Base-by-base conservation (phyloP, 176 grass and related monocot genomes). In the Paspalum notatum region DNA sequence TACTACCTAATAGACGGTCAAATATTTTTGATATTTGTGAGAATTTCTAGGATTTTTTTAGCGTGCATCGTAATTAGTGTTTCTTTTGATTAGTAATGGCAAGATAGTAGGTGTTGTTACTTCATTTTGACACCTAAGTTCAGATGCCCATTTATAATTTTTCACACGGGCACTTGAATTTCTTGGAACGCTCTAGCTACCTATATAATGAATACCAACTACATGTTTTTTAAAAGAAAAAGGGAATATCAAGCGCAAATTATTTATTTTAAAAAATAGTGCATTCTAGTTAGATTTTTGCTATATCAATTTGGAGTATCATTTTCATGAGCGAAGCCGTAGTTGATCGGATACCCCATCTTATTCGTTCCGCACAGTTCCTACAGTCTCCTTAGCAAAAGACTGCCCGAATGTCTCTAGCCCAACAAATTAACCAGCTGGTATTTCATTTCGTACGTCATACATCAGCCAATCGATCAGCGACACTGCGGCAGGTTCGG, bases 391-490 rank as follows among this genome's bases (percentile, higher is more conserved):
- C 7, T 38, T 18, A 62, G 62, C 68, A 62, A 41, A 82, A 40
- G 20, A 72, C 46, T 62, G 26, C 8, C 8, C 14, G 54, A 18
- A 62, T 12, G 45, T 52, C 41, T 26, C 5, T 46, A 24, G 16
- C 54, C 25, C 1, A 51, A 40, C 2, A 25, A 15, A 22, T 40
- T 47, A 69, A 61, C 32, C 74, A 70, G 27, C 53, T 77, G 53
- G 32, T 61, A 42, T 70, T 77, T 38, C 14, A 41, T 84, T 77
- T 77, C 18, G 41, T 59, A 68, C 6, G 51, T 77, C 72, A 57
- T 5, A 5, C 43, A 37, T 65, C 62, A 48, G 32, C 41, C 63
- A n/a, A 71, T 5, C n/a, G 32, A 32, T 32, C 32, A 32, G 32
- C 32, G 32, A 32, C 32, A 32, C 32, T 32, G 9, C 62, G 54